phyloP scores from a whole-genome alignment of 495 filamentous ascomycete genomes.

The Penicillium chermesinum region DNA sequence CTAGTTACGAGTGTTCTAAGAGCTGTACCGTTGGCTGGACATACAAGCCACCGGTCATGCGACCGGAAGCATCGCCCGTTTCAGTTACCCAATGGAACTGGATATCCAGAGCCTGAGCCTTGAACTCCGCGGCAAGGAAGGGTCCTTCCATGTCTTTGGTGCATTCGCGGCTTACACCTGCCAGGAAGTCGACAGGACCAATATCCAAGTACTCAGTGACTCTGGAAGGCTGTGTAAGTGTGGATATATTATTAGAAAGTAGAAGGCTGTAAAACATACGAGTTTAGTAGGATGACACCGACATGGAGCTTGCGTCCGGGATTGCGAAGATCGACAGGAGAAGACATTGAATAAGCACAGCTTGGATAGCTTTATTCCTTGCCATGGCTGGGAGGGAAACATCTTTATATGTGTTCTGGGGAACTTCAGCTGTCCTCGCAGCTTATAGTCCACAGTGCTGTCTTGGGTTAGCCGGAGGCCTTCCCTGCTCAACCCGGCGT shows the following conservation, averaged over 20 bases:
- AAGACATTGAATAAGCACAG: conserved; percentile 6
- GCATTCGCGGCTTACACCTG: neutral
- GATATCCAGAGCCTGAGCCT: neutral
- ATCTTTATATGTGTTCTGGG: neutral
- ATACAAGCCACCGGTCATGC: neutral
- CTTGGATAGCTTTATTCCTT: no score
- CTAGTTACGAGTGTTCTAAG: no score
- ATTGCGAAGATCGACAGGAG: conserved; percentile 9
- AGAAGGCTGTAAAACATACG: no score
- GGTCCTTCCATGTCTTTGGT: neutral
- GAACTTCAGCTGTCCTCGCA: no score
- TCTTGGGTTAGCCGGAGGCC: conserved; percentile 2
- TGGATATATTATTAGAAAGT: no score
- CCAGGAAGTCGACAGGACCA: neutral
- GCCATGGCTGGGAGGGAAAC: no score
- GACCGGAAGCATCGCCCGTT: neutral
- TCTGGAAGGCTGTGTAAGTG: no score
- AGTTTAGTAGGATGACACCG: conserved; percentile 4
- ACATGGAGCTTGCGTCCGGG: conserved; percentile 9
- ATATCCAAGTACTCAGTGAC: neutral
- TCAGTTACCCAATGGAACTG: neutral
- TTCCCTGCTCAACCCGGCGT: no score
- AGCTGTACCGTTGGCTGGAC: neutral
- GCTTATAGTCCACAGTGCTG: neutral
- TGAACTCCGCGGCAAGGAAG: neutral